Base-by-base conservation (phyloP, 2,329 filamentous ascomycete genomes). In the Neoarthrinium moseri region DNA sequence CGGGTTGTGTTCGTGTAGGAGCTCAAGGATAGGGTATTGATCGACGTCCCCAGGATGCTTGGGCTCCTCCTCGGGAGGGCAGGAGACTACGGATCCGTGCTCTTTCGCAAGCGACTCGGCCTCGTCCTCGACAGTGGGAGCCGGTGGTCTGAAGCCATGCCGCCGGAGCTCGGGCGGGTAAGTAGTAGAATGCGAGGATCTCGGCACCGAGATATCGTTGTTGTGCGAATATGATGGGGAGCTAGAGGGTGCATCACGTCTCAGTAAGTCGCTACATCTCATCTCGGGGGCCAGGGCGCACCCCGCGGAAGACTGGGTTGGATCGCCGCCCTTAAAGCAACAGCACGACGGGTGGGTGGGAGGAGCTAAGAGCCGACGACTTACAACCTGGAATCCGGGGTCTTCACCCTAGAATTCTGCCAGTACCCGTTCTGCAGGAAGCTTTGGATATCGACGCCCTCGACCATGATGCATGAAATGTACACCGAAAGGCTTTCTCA, bases 121-220 rank as follows among this genome's bases (percentile, higher is more conserved):
- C 62, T 89, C 87, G 59, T 91, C 86, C 61, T 91, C 87, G 38
- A 86, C 84, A 27, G 66, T 82, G 4, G 86, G 84, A 15, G 36
- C 26, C 13, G 73, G 72, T 2, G 85, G 86, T 5, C 85, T 83
- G 59, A 71, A 74, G 49, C 62, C 57, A 45, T 51, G 64, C 34
- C 58, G 48, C 13, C 47, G 49, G 37, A 41, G 22, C 58, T 53
- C 48, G 55, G 52, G 33, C 51, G 56, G 50, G 46, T 35, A 50
- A 29, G 15, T 12, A 20, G 27, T 41, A 8, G 32, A 32, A 17
- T 44, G 15, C 6, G 50, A 51, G 20, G 54, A 15, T 34, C 58
- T 56, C 34, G 57, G 54, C 37, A 52, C 46, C 12, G 50, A 37
- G 15, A 47, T 49, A 48, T 58, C 48, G 24, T 54, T 47, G 43